A percentile compares a stretch with the other conserved stretches of the same genome.
These are phyloP conservation scores for Cyclotella cryptica DNA, from an alignment of 108 stramenopile species.

Conservation along the genomic window DNA sequence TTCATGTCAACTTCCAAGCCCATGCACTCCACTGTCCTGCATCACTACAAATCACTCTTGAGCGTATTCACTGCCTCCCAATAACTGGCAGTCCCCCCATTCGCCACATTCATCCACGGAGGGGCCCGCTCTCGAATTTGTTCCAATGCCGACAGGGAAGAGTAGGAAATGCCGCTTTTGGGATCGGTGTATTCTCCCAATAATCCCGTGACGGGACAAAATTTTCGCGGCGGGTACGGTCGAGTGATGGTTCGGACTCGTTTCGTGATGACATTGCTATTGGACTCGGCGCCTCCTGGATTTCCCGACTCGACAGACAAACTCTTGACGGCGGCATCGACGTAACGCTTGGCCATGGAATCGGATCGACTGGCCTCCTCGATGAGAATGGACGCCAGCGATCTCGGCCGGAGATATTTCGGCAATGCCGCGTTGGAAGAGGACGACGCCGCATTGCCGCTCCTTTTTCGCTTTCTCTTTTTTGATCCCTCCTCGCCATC, in stretches of 20 bases:
- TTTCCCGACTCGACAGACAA: background rate
- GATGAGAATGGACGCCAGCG: conserved; percentile 76
- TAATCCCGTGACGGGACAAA: conserved; percentile 85
- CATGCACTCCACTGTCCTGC: no score
- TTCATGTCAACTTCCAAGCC: no score
- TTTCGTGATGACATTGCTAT: no score
- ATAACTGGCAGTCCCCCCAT: conserved; percentile 46
- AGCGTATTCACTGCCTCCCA: conserved; percentile 51
- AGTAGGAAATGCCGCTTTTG: conserved; percentile 81
- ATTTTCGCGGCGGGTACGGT: conserved; percentile 68
- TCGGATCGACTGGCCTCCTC: conserved; percentile 80
- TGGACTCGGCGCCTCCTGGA: no score
- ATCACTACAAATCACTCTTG: background rate
- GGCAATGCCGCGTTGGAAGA: conserved; percentile 44
- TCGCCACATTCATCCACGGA: conserved; percentile 74
- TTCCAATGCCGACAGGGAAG: conserved; percentile 79
- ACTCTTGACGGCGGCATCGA: conserved; percentile 62
- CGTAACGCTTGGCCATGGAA: conserved; percentile 68
- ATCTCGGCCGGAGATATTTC: conserved; percentile 81
- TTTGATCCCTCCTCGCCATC: background rate
- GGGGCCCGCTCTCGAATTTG: conserved; percentile 85
- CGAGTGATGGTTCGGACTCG: conserved; percentile 18
- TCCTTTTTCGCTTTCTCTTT: conserved; percentile 34
- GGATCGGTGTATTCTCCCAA: conserved; percentile 80
- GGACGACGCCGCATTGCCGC: conserved; percentile 19